Conservation (phyloP, 1,284 basidiomycete genomes). For the Fomitiporia mediterranea region DNA sequence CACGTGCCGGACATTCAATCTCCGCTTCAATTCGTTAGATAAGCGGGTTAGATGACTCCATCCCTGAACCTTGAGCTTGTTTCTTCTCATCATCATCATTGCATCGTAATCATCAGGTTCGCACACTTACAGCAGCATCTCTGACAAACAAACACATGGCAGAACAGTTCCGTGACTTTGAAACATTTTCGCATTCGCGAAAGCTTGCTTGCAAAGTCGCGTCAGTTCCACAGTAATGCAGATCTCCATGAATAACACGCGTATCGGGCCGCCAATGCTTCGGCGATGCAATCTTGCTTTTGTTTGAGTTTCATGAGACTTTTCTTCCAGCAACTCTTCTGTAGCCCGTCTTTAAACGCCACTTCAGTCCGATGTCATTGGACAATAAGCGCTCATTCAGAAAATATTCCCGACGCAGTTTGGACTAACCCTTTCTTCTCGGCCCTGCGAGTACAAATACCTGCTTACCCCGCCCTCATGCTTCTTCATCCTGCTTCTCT, state of each 20-base stretch:
- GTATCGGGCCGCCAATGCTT: too few relatives aligned
- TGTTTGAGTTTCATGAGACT: neutral
- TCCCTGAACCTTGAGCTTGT: neutral
- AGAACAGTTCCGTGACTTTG: too few relatives aligned
- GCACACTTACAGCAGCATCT: neutral
- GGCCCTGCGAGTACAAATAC: neutral
- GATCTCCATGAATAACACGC: neutral
- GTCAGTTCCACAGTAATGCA: neutral
- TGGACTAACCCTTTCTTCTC: neutral
- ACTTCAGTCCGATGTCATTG: neutral
- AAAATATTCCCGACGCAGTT: neutral
- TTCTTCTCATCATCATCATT: neutral
- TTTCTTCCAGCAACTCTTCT: too few relatives aligned
- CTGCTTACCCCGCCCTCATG: neutral
- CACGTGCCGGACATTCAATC: neutral
- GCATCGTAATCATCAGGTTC: neutral
- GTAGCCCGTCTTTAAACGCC: neutral
- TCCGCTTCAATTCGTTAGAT: conserved; percentile 3
- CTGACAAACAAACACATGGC: too few relatives aligned
- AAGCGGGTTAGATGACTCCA: neutral
- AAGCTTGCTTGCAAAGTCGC: too few relatives aligned
- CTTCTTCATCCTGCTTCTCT: neutral
- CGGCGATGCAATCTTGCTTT: neutral
- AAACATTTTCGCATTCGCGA: too few relatives aligned
- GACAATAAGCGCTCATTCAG: neutral